These are phyloP conservation scores for Phanerochaete carnosa DNA, from an alignment of 768 basidiomycete species.

Conservation along the genomic window DNA sequence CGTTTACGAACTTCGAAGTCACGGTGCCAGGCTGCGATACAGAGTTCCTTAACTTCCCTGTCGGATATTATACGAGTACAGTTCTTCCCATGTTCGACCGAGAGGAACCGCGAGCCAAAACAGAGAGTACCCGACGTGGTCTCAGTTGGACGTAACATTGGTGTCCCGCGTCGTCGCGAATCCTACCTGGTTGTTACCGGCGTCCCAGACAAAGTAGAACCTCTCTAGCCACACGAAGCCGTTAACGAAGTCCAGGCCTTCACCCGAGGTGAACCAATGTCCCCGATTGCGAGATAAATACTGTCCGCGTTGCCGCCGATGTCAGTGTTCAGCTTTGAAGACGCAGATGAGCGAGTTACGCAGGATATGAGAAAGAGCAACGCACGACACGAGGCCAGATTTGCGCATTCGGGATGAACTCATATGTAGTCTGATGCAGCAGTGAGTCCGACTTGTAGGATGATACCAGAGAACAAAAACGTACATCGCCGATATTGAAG, in stretches of 20 bases:
- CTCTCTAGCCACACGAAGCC: conserved; percentile 6
- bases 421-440: conserved; percentile 25
- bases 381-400: conserved; percentile 30
- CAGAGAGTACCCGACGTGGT: no score
- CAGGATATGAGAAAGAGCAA: background rate
- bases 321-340: conserved; percentile 6
- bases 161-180: conserved; percentile 33
- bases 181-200: conserved; percentile 27
- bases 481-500: conserved; percentile 17
- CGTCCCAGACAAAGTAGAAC: conserved; percentile 15
- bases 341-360: background rate
- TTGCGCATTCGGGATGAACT: conserved; percentile 41
- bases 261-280: conserved; percentile 6
- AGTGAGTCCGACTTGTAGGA: no score
- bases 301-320: conserved; percentile 4
- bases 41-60: no score
- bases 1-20: no score
- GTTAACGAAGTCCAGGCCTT: conserved; percentile 10
- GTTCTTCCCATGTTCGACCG: no score
- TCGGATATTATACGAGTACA: no score
- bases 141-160: conserved; percentile 25
- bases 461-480: background rate
- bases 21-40: no score
- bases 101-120: no score
- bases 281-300: conserved; percentile 8